Evolutionary conservation across 129 eudicot species (phyloP), one percentile per base, ranked within the genome.

Genomic region (Helianthus annuus): DNA sequence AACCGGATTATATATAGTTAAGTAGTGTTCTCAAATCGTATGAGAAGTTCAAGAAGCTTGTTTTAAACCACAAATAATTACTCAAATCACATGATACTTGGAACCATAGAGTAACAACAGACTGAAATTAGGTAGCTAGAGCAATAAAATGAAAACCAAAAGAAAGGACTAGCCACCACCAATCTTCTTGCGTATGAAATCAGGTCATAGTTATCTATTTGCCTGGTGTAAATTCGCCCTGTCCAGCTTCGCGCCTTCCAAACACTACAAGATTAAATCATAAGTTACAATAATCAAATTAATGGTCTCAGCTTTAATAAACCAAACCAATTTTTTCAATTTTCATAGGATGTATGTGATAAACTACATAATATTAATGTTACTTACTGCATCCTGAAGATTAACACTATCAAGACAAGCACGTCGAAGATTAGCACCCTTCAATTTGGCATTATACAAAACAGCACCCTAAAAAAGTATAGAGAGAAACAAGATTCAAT

Each of bases 381-480:
- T 67, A 85, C 97, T 85, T 82, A 91, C 97, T 19, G 97, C 84
- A n/a, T n/a, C n/a, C n/a, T n/a, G n/a, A 75, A 91, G 97, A 80
- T 91, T 78, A 52, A 91, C 92, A 22, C 88, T 81, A 24, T 92
- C 83, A 53, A 91, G 81, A 82, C 85, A 88, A 64, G 97, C 97
- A 64, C 96, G 85, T 78, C 88, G 96, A 55, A 91, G 97, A 71
- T 91, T 91, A 63, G 97, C 97, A 48, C 90, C 97, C 75, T 80
- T 91, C 66, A 91, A 76, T 68, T 88, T 91, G 59, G 96, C 96
- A 82, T 80, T 86, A 39, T 76, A 79, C 74, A 91, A 71, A 70
- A 88, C 88, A 39, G 96, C 92, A 57, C 96, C 90, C 97, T n/a
- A n/a, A n/a, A n/a, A n/a, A n/a, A n/a, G n/a, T n/a, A n/a, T n/a